Base-by-base conservation (phyloP, 2,329 filamentous ascomycete species). In the Exophiala sideris region DNA sequence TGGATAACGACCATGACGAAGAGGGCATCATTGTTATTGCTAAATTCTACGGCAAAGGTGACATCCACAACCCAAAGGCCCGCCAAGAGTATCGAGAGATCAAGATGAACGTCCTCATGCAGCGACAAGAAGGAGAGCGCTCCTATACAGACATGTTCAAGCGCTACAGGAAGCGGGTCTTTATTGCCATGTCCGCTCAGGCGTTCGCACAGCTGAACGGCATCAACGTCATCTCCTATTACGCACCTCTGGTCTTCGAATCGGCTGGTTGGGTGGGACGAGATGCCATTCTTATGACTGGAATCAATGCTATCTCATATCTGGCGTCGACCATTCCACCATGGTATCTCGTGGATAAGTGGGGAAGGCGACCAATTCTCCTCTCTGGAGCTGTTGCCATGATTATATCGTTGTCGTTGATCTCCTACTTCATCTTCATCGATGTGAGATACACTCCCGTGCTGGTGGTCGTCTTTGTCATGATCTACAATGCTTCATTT, bases 191-290 rank as follows among this genome's bases (percentile, higher is more conserved):
- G 94, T 97, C 92, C 33, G 94, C 94, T 3, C 94, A 97, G 72
- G 91, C 86, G 5, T 83, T 99, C 61, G 94, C 94, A 24, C 94
- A 99, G 73, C 83, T 99, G 50, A 97, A 97, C 75, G 94, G 94
- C 62, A 99, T 99, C 76, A 99, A 99, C 73, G 94, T 99, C 69
- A 99, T 99, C 60, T 97, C 92, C 1, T 99, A 97, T 78, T 99
- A 99, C 68, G 94, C 94, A 1, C 94, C 94, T 0, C 84, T 95
- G 52, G 92, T 97, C 12, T 97, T 99, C 66, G 91, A 96, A 73
- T 91, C 91, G 56, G 94, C 94, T 35, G 92, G 94, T n/a, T 97
- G 92, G 94, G 75, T 83, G 51, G 94, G 92, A 24, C 89, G 92
- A 62, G 81, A 90, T 55, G 94, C 94, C 4, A 88, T 97, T 60